Evolutionary conservation across 306 rosid genomes (phyloP).

Genomic region (cucumber (Cucumis sativus)): Cucumber_9930_V3 NC_026656.2:5963501-5964000

Average conservation of each 20-base stretch:
- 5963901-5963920: not conserved
- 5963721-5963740: not conserved
- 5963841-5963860: not conserved
- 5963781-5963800: not conserved
- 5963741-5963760: not conserved
- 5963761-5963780: not conserved
- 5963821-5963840: not conserved
- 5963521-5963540: constrained; percentile 55
- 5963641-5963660: not conserved
- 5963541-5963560: constrained; percentile 76
- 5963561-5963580: not conserved
- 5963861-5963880: not conserved
- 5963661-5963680: not conserved
- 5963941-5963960: not conserved
- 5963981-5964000: not conserved
- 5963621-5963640: constrained; percentile 2
- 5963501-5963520: constrained; percentile 35
- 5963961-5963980: not conserved
- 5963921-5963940: not conserved
- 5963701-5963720: not conserved
- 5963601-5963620: not conserved
- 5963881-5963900: not conserved
- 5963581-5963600: not conserved
- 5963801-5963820: not conserved
- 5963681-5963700: not conserved